phyloP scores from a whole-genome alignment of 495 filamentous ascomycete species.

The Podospora pseudopauciseta region DNA sequence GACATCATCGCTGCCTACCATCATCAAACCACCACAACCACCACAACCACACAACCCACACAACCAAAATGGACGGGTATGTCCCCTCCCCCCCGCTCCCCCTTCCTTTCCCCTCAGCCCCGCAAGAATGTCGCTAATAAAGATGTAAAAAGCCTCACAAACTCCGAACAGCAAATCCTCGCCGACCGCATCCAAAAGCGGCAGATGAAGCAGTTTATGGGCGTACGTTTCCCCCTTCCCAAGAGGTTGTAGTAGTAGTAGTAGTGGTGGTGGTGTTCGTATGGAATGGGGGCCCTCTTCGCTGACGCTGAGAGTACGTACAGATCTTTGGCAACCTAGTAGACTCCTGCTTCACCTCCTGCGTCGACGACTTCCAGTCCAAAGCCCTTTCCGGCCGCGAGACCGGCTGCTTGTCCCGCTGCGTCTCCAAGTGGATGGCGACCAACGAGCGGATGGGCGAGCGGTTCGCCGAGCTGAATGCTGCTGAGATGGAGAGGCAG shows the following conservation, averaged over 20 bases:
- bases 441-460: constrained; percentile 78
- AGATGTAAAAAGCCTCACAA: constrained; percentile 54
- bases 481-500: constrained; percentile 58
- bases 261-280: too few species aligned
- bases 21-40: not conserved
- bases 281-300: not conserved
- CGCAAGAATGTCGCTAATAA: too few species aligned
- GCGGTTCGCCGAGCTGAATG: constrained; percentile 92
- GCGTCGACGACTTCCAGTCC: constrained; percentile 97
- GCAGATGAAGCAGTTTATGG: constrained; percentile 99
- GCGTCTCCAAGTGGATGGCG: constrained; percentile 93
- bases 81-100: not conserved
- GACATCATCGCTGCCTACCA: constrained; percentile 1
- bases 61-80: constrained; percentile 13
- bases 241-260: too few species aligned
- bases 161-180: constrained; percentile 86
- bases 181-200: constrained; percentile 87
- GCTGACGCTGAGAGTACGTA: constrained; percentile 6
- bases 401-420: constrained; percentile 84
- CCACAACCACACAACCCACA: constrained; percentile 1
- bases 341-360: constrained; percentile 92
- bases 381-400: constrained; percentile 85
- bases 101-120: not conserved
- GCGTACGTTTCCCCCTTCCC: constrained; percentile 52
- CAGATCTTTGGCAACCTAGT: constrained; percentile 98